Evolutionary conservation across 331 rosid species (phyloP), one percentile per base, ranked within the genome.

Genomic region (Rosa hybrid): DNA sequence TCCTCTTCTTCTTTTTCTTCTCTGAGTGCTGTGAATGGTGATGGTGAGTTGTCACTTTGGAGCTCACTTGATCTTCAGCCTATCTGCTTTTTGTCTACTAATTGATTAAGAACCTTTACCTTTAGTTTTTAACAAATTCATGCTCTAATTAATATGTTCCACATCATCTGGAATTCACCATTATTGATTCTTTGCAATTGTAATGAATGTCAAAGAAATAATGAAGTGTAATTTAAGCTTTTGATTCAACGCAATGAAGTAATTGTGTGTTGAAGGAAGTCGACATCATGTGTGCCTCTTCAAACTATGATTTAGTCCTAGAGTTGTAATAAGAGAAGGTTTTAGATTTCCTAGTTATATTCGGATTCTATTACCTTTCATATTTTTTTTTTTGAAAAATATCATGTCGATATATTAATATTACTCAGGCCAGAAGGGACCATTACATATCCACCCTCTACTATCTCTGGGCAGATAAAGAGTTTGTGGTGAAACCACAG

Each of bases 11-110:
- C 87, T 27, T 77, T 71, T 16, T 78, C 80, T 34, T 42, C 53
- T 45, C 64, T 72, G 20, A 76, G 86, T 76, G 72, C 51, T 68
- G 27, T 68, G 50, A 79, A 46, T 67, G 91, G 86, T 86, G 91
- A 86, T 86, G 89, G 86, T 42, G 97, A 92, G 64, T 78, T 90
- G 68, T 84, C 92, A 0, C 91, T 92, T 25, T 94, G 97, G 98
- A 91, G 89, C 83, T 92, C 97, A 34, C 84, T 94, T 14, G 97
- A 94, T 83, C 97, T 94, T 86, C 92, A 89, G 77, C 93, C 97
- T 30, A 92, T 94, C 78, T 94, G 98, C 82, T 90, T 75, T 81
- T 75, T 81, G 91, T 91, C 83, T 86, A 89, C 90, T 91, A 83
- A 73, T 71, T 81, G 54, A 81, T 53, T 30, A 73, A 73, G 30